Conservation (phyloP, 352 stramenopile genomes). For the Globisporangium abappressorium region DNA sequence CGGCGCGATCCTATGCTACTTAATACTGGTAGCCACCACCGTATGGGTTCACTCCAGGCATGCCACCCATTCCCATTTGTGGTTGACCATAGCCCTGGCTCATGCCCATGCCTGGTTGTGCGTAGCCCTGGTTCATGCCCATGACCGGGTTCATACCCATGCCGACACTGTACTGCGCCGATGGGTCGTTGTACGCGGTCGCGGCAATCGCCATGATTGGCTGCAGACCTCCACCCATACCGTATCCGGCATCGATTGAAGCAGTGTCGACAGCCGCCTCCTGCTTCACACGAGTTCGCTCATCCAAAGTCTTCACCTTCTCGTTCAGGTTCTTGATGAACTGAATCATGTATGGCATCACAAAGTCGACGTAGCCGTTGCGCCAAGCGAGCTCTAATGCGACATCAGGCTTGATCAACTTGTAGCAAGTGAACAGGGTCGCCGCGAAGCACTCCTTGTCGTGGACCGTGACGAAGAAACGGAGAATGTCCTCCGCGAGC, state of each 20-base stretch:
- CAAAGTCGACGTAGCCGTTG: conserved; percentile 98
- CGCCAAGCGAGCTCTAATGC: conserved; percentile 98
- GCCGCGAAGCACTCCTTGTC: conserved; percentile 99
- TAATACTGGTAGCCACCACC: conserved; percentile 47
- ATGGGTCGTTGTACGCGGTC: conserved; percentile 80
- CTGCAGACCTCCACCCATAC: conserved; percentile 75
- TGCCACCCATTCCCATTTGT: conserved; percentile 39
- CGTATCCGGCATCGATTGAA: conserved; percentile 63
- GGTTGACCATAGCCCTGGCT: conserved; percentile 49
- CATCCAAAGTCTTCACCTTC: conserved; percentile 92
- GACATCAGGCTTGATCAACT: conserved; percentile 98
- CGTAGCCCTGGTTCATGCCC: conserved; percentile 24
- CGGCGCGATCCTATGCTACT: conserved; percentile 6
- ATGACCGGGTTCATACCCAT: conserved; percentile 49
- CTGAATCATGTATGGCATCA: conserved; percentile 99
- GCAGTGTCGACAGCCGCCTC: conserved; percentile 59
- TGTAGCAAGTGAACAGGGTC: conserved; percentile 98
- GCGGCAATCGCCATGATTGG: conserved; percentile 80
- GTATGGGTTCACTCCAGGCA: conserved; percentile 43
- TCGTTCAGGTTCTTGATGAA: conserved; percentile 97
- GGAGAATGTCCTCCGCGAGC: conserved; percentile 96
- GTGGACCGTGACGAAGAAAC: conserved; percentile 98
- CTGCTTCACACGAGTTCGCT: conserved; percentile 82
- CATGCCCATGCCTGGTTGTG: conserved; percentile 33
- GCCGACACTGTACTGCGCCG: conserved; percentile 34